phyloP scores from a whole-genome alignment of 768 basidiomycete genomes.

The Gymnopilus junonius region DNA sequence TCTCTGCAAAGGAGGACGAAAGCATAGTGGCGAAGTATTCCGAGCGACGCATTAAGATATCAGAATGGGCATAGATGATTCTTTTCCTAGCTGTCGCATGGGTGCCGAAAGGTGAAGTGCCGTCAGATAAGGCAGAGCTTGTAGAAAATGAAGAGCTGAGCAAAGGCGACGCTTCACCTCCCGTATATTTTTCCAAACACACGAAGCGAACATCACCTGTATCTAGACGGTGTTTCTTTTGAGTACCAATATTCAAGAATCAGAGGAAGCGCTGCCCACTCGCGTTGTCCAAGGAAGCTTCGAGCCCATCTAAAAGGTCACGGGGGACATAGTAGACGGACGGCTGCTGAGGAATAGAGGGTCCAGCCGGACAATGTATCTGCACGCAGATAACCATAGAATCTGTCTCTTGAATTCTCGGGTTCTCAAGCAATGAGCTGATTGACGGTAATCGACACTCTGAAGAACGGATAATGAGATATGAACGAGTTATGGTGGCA shows the following conservation, averaged over 20 bases:
- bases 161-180: slow-evolving; percentile 14
- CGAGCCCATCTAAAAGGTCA: slow-evolving; percentile 69
- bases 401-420: slow-evolving; percentile 61
- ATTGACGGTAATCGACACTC: slow-evolving; percentile 69
- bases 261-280: slow-evolving; percentile 45
- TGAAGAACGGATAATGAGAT: slow-evolving; percentile 23
- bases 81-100: slow-evolving; percentile 69
- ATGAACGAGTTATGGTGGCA: background rate
- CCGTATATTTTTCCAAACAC: slow-evolving; percentile 58
- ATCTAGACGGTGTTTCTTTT: slow-evolving; percentile 36
- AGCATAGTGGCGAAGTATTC: slow-evolving; percentile 83
- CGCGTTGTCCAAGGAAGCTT: slow-evolving; percentile 72
- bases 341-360: slow-evolving; percentile 69
- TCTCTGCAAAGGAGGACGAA: slow-evolving; percentile 72
- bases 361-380: slow-evolving; percentile 63
- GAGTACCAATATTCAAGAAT: background rate
- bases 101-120: slow-evolving; percentile 45
- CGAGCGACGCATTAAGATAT: slow-evolving; percentile 73
- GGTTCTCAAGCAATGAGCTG: slow-evolving; percentile 62
- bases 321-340: slow-evolving; percentile 67
- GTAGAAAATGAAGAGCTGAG: slow-evolving; percentile 15
- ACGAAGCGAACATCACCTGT: slow-evolving; percentile 81
- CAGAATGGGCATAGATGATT: slow-evolving; percentile 77
- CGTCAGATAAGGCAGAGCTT: slow-evolving; percentile 46
- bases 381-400: slow-evolving; percentile 78